Base-by-base conservation (phyloP, 345 rosid genomes). In the Physaria fendleri region DNA sequence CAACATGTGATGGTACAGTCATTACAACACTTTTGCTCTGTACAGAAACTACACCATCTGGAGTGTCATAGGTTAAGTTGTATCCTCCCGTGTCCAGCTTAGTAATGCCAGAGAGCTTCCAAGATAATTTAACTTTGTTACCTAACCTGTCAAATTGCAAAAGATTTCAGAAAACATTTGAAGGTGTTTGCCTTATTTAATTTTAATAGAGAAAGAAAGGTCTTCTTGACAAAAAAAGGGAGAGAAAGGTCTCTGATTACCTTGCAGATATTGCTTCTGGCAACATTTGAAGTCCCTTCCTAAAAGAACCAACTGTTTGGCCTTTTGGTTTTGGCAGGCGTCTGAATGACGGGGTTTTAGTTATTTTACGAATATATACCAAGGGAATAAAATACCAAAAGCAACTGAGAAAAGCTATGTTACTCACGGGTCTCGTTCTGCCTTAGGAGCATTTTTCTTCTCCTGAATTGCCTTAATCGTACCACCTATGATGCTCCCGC, bases 251-350 rank as follows among this genome's bases (percentile, higher is more conserved):
- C 2, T 0, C 0, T 2, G 20, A 8, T 5, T 73, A 91, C 98
- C 95, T 84, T 43, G 74, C 56, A 56, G 93, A 81, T 62, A 92
- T 83, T 56, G 97, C 95, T 74, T 88, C 80, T 3, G 95, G 98
- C 71, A 88, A 59, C 95, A 86, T 92, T 16, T 43, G 23, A 70
- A 92, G 95, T 56, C 97, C 98, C 67, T 81, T 83, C 65, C 86
- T 84, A 61, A 92, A 88, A 56, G 97, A 92, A 64, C 94, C 98
- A 57, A 88, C 98, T 37, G 95, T 92, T 74, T 88, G 97, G 41
- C 97, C 98, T 76, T 82, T 81, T 23, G 97, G 97, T 69, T 81
- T 88, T 53, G 96, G 96, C 18, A 85, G 75, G 45, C 81, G 85
- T 71, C 96, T 92, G 72, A 33, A 74, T n/a, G 67, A 20, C 51